Base-by-base conservation (phyloP, 2,329 filamentous ascomycete genomes). In the Hypoxylon sp. region DNA sequence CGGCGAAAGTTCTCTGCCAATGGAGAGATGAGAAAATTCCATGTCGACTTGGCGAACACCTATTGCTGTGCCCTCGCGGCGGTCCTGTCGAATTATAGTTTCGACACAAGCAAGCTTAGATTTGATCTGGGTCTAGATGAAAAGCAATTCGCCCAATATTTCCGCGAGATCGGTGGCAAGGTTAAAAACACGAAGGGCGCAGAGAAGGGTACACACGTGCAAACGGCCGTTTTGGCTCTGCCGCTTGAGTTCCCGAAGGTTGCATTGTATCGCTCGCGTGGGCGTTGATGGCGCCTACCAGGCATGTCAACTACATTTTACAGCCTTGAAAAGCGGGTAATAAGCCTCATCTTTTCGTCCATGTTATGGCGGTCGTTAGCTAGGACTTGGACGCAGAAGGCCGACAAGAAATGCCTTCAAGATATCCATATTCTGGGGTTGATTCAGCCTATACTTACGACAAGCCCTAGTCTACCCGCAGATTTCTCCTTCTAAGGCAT, bases 181-280 rank as follows among this genome's bases (percentile, higher is more conserved):
- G 83, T 92, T 28, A 87, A 84, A 76, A 80, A 83, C 69, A 83
- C 86, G 61, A 84, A 89, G 69, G 86, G 85, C 30, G 89, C 89
- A 75, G 86, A 86, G 18, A 87, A 87, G 59, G 87, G 88, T 65
- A 84, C 79, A 63, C 78, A 78, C 61, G 72, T 78, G 28, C 80
- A 85, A 64, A 80, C 94, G 51, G 93, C 91, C 11, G 88, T 88
- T 71, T 80, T 98, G 72, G 87, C 85, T 71, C 78, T 97, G 67
- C 96, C 96, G 2, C 81, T 97, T 48, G 85, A 89, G 63, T 97
- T 97, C 76, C 96, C 95, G 1, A 93, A 91, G 80, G 73, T 80
- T 68, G 73, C 76, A 64, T 75, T 75, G 55, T 73, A 74, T 53
- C 71, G 73, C 32, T 69, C 68, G 42, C 64, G 70, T 32, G 70